These are phyloP conservation scores for Angomonas deanei DNA, from an alignment of 208 protist species.

Conservation along the genomic window DNA sequence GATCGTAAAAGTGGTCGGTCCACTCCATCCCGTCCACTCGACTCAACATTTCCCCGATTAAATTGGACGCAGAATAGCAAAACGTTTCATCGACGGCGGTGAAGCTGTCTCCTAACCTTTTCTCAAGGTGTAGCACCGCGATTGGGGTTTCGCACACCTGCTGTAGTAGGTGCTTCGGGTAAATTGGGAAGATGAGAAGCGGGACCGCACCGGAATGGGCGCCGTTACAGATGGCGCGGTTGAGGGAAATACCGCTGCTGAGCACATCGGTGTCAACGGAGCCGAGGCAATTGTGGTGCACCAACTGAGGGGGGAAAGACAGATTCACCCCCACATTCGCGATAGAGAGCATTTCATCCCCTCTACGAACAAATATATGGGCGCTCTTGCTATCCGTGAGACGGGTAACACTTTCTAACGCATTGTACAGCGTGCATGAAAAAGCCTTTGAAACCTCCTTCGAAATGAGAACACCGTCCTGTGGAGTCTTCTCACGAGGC, in stretches of 20 bases:
- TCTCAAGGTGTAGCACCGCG: slow-evolving; percentile 70
- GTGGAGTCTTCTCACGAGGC: slow-evolving; percentile 25
- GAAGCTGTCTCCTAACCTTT: slow-evolving; percentile 30
- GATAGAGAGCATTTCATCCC: slow-evolving; percentile 80
- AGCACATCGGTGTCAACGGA: slow-evolving; percentile 77
- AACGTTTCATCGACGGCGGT: slow-evolving; percentile 51
- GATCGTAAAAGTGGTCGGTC: slow-evolving; percentile 75
- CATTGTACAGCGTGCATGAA: slow-evolving; percentile 69
- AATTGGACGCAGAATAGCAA: slow-evolving; percentile 43
- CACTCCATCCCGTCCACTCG: slow-evolving; percentile 71
- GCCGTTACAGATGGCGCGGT: slow-evolving; percentile 27
- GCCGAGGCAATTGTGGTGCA: slow-evolving; percentile 59
- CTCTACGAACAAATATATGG: slow-evolving; percentile 69
- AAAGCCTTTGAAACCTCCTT: slow-evolving; percentile 61
- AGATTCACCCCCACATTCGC: slow-evolving; percentile 66
- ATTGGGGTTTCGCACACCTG: slow-evolving; percentile 14
- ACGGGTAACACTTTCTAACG: slow-evolving; percentile 51
- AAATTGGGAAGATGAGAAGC: slow-evolving; percentile 73
- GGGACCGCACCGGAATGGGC: slow-evolving; percentile 4
- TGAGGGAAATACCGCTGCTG: slow-evolving; percentile 77
- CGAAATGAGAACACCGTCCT: slow-evolving; percentile 33
- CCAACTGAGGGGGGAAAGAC: slow-evolving; percentile 67
- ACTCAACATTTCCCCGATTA: slow-evolving; percentile 75
- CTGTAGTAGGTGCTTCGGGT: slow-evolving; percentile 3
- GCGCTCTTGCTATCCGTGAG: slow-evolving; percentile 49